These are phyloP conservation scores for Elsinoe arachidis DNA, from an alignment of 2,329 filamentous ascomycete species.

Conservation along the genomic window DNA sequence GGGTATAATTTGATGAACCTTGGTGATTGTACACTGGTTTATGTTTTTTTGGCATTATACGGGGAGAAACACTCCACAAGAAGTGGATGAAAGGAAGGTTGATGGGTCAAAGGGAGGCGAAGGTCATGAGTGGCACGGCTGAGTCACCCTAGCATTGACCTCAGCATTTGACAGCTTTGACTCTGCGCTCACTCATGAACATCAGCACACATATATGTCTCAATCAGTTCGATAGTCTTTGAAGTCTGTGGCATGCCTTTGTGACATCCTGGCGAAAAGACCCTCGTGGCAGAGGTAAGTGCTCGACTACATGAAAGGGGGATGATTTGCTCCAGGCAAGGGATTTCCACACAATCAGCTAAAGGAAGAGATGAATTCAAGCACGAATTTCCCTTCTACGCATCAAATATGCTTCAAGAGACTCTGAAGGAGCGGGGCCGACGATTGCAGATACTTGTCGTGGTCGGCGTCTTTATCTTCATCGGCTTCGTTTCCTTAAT, in stretches of 20 bases:
- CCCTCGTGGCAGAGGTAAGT: too few species aligned
- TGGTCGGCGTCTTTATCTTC: background rate
- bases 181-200: too few species aligned
- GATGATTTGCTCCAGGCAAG: too few species aligned
- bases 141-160: background rate
- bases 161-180: too few species aligned
- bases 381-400: background rate
- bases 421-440: background rate
- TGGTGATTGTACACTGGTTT: constrained; percentile 31
- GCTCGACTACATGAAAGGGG: too few species aligned
- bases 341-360: too few species aligned
- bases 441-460: background rate
- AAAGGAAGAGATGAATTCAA: too few species aligned
- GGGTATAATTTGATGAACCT: constrained; percentile 27
- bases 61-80: background rate
- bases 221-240: too few species aligned
- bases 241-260: too few species aligned
- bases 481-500: background rate
- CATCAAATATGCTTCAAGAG: background rate
- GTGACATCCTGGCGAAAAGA: too few species aligned
- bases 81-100: background rate
- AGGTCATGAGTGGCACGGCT: background rate
- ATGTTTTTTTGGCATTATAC: constrained; percentile 42
- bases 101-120: background rate
- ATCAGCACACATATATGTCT: too few species aligned